Percentiles rank a stretch among this genome's conserved stretches.
phyloP scores from a whole-genome alignment of 1,284 basidiomycete genomes.

The Microbotryum saponariae region DNA sequence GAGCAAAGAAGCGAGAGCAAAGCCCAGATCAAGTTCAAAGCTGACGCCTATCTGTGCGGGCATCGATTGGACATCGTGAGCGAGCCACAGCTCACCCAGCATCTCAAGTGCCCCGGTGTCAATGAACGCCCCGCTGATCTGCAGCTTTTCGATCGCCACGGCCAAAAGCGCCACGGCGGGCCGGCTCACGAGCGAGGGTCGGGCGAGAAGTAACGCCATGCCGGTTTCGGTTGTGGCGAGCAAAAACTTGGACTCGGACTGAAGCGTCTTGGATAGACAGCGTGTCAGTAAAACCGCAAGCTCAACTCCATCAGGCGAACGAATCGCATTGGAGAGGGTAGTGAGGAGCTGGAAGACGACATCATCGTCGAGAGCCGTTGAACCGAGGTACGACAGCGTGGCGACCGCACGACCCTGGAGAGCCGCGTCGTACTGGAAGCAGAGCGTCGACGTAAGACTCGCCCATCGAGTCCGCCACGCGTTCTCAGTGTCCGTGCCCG shows the following conservation, averaged over 20 bases:
- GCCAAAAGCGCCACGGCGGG: slow-evolving; percentile 48
- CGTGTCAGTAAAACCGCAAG: slow-evolving; percentile 71
- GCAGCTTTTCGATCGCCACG: slow-evolving; percentile 60
- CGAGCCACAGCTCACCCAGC: slow-evolving; percentile 24
- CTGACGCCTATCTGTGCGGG: slow-evolving; percentile 66
- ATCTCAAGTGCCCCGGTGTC: slow-evolving; percentile 59
- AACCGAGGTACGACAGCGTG: slow-evolving; percentile 69
- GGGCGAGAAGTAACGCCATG: slow-evolving; percentile 15
- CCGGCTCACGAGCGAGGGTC: too few relatives aligned
- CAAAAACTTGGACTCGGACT: background rate
- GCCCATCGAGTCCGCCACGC: slow-evolving; percentile 91
- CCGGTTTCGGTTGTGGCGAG: slow-evolving; percentile 57
- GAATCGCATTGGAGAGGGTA: background rate
- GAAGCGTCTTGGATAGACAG: slow-evolving; percentile 61
- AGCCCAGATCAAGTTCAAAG: slow-evolving; percentile 70
- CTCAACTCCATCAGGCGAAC: slow-evolving; percentile 37
- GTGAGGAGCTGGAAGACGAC: slow-evolving; percentile 8
- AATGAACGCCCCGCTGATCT: slow-evolving; percentile 42
- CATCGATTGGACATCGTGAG: slow-evolving; percentile 37
- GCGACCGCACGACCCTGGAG: slow-evolving; percentile 84
- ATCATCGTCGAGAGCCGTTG: slow-evolving; percentile 51
- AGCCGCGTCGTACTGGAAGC: slow-evolving; percentile 84
- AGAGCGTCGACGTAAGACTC: slow-evolving; percentile 80
- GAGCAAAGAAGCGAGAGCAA: slow-evolving; percentile 69
- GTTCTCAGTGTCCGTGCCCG: slow-evolving; percentile 67